Evolutionary conservation across 169 alveolate genomes (phyloP), one percentile per base, ranked within the genome.

Genomic region (Sarcocystis neurona): DNA sequence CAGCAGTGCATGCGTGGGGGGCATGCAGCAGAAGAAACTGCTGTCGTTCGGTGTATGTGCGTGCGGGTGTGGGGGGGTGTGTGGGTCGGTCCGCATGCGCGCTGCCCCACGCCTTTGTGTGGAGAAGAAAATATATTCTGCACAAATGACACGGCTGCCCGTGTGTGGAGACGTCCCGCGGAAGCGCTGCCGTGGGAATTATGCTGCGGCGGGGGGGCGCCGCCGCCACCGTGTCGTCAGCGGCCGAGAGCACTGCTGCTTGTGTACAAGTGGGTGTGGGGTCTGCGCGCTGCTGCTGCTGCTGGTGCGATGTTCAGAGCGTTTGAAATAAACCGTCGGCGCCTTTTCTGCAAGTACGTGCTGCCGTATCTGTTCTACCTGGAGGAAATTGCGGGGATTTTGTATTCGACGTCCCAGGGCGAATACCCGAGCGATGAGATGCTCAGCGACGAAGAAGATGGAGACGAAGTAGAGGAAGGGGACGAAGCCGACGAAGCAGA

Each of bases 331-430:
- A 93, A 93, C 70, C 63, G 95, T 43, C 88, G 95, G 75, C 93
- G 92, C 50, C 41, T 93, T 66, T 93, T 93, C 70, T 93, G 94
- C 47, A 92, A 93, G 88, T 93, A 93, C 78, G 95, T 91, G 60
- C 77, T 93, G 46, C 95, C 95, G 63, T 93, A 93, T 74, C 74
- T 93, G 48, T 47, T 93, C 56, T 93, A 93, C 56, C 66, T 93
- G 80, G 93, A 93, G 80, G 95, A 93, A 66, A 92, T 93, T 46
- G 92, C 87, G 6, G 48, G 41, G 85, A 74, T 89, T 39, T 60
- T 89, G 72, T 82, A 80, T 27, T 75, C 80, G 34, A 48, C 37
- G 58, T 10, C 50, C 30, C 77, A 48, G 39, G 89, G 89, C 32
- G 89, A 82, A 20, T 43, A 41, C 23, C 82, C 82, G 27, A 37